These are phyloP conservation scores for Pyrrhoderma noxium DNA, from an alignment of 1,284 basidiomycete genomes.

Conservation along the genomic window DNA sequence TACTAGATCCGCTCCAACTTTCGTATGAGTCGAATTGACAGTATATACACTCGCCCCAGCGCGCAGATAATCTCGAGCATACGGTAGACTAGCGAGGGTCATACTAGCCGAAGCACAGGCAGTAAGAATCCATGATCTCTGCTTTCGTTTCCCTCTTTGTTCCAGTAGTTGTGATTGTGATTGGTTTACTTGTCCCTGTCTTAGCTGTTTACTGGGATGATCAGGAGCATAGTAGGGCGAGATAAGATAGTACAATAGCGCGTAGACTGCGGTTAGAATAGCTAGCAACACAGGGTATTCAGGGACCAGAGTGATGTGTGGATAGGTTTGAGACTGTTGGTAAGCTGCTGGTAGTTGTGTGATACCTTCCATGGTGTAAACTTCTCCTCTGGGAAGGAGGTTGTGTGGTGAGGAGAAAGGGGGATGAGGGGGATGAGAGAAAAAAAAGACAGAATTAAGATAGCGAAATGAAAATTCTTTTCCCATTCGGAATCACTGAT, in stretches of 20 bases:
- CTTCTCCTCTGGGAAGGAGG: too few relatives aligned
- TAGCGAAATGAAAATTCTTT: too few relatives aligned
- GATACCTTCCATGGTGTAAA: too few relatives aligned
- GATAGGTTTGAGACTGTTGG: neutral
- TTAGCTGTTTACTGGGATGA: too few relatives aligned
- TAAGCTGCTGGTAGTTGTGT: too few relatives aligned
- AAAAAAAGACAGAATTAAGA: too few relatives aligned
- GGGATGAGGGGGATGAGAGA: too few relatives aligned
- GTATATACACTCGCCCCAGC: slow-evolving; percentile 29
- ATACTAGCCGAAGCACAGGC: slow-evolving; percentile 36
- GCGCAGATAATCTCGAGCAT: slow-evolving; percentile 33
- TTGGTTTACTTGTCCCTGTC: too few relatives aligned
- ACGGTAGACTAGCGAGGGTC: slow-evolving; percentile 41
- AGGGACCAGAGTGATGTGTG: slow-evolving; percentile 1
- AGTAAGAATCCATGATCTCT: slow-evolving; percentile 49
- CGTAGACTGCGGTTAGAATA: neutral
- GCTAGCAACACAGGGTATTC: slow-evolving; percentile 25
- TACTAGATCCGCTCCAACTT: slow-evolving; percentile 14
- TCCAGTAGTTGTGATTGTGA: too few relatives aligned
- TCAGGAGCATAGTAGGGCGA: slow-evolving; percentile 28
- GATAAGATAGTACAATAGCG: slow-evolving; percentile 29
- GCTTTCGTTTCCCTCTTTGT: slow-evolving; percentile 5
- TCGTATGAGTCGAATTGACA: slow-evolving; percentile 24
- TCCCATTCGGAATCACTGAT: too few relatives aligned
- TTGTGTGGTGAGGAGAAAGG: too few relatives aligned